Percentiles rank a stretch among this genome's conserved stretches.
Evolutionary conservation across 75 land plant species (phyloP).

Genomic region (Pseudotsuga menziesii): DNA sequence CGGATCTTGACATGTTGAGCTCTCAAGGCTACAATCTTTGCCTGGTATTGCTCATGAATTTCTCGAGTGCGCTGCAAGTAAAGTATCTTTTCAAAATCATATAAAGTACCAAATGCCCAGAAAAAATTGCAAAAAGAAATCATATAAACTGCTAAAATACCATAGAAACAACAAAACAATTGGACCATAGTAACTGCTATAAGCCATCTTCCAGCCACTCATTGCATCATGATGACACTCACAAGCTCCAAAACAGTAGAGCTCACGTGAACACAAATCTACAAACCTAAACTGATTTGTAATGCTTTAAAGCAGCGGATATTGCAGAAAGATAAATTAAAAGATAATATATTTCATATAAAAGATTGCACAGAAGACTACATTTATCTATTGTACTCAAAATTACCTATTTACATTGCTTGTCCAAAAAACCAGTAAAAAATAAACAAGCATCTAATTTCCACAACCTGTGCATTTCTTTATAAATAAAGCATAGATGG

Average conservation of each 20-base stretch:
- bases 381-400: too few species aligned
- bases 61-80: slow-evolving; percentile 61
- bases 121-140: background rate
- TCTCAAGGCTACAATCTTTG: slow-evolving; percentile 54
- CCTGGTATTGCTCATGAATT: slow-evolving; percentile 78
- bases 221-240: background rate
- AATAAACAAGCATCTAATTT: background rate
- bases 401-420: too few species aligned
- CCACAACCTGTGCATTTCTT: background rate
- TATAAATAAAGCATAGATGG: background rate
- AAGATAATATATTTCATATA: background rate
- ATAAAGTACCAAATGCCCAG: background rate
- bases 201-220: background rate
- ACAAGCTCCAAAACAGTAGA: background rate
- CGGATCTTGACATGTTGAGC: slow-evolving; percentile 57
- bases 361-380: background rate
- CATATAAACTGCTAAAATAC: background rate
- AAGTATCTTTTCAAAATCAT: background rate
- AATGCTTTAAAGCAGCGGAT: background rate
- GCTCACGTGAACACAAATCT: background rate
- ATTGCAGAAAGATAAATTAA: background rate
- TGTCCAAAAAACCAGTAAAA: background rate
- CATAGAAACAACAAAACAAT: background rate
- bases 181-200: background rate
- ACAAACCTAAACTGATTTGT: background rate